A percentile compares a stretch with the other conserved stretches of the same genome.
Conservation (phyloP, 192 early-diverging fungal species). For the Coemansia sp. region DNA sequence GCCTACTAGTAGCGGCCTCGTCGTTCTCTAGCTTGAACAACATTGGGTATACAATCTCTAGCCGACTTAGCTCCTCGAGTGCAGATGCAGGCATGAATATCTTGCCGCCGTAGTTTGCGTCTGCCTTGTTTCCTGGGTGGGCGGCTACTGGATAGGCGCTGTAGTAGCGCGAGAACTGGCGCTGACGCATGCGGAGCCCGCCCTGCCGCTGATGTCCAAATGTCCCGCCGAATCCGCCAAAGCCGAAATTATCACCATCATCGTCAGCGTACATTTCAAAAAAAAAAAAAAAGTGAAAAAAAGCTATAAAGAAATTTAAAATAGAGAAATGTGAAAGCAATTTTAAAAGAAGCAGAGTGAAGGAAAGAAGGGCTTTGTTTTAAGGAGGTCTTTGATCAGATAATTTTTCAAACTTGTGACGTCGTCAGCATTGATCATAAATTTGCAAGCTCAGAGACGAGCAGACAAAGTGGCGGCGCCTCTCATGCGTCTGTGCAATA, state of each 20-base stretch:
- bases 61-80: constrained; percentile 63
- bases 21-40: constrained; percentile 83
- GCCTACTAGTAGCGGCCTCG: constrained; percentile 36
- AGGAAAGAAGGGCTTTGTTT: not conserved
- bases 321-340: not conserved
- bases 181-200: constrained; percentile 17
- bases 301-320: not conserved
- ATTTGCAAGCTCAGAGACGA: not conserved
- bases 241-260: constrained; percentile 21
- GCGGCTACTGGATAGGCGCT: constrained; percentile 48
- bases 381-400: not conserved
- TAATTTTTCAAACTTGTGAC: not conserved
- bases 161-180: constrained; percentile 45
- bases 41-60: constrained; percentile 93
- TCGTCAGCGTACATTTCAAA: not conserved
- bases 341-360: not conserved
- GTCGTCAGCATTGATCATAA: not conserved
- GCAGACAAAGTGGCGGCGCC: not conserved
- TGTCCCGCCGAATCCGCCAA: constrained; percentile 18
- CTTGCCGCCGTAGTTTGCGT: constrained; percentile 57
- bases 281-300: too few species aligned
- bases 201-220: constrained; percentile 10
- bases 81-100: constrained; percentile 57
- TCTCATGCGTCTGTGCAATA: not conserved
- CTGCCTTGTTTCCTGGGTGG: constrained; percentile 39